Percentiles rank a stretch among this genome's conserved stretches.
These are phyloP conservation scores for Aureobasidium vineae DNA, from an alignment of 2,329 filamentous ascomycete genomes.

Conservation along the genomic window DNA sequence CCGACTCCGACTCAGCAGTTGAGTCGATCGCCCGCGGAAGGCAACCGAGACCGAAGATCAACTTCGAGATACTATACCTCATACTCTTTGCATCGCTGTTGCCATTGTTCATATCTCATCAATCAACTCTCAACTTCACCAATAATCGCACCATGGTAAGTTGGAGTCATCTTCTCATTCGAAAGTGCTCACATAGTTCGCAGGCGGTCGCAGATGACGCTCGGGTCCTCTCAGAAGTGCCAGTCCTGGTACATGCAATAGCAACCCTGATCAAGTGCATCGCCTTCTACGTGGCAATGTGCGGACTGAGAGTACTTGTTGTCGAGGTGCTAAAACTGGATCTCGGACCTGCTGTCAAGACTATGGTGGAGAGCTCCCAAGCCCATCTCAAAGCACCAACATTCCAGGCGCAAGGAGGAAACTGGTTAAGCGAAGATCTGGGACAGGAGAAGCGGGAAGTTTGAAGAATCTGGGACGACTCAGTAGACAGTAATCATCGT, in stretches of 20 bases:
- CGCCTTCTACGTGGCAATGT: neutral
- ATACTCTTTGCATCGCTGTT: neutral
- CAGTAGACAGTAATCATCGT: neutral
- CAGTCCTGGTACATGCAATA: neutral
- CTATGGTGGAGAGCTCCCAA: neutral
- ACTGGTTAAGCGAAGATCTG: neutral
- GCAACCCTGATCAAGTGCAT: constrained; percentile 5
- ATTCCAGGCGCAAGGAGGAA: constrained; percentile 7
- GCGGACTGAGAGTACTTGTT: neutral
- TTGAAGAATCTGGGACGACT: neutral
- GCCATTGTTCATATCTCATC: neutral
- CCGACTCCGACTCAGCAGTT: no score
- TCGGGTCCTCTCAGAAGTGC: neutral
- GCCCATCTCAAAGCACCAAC: neutral
- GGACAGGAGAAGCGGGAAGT: neutral
- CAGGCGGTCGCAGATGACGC: neutral
- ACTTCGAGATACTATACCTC: neutral
- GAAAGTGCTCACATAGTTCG: neutral
- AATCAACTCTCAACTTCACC: no score
- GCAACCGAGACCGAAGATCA: neutral
- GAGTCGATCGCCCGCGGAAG: neutral
- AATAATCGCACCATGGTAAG: neutral
- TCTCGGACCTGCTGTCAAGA: neutral
- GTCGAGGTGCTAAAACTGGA: neutral
- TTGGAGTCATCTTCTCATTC: neutral